These are phyloP conservation scores for Termitomyces sp. DNA, from an alignment of 768 basidiomycete species.

Conservation along the genomic window DNA sequence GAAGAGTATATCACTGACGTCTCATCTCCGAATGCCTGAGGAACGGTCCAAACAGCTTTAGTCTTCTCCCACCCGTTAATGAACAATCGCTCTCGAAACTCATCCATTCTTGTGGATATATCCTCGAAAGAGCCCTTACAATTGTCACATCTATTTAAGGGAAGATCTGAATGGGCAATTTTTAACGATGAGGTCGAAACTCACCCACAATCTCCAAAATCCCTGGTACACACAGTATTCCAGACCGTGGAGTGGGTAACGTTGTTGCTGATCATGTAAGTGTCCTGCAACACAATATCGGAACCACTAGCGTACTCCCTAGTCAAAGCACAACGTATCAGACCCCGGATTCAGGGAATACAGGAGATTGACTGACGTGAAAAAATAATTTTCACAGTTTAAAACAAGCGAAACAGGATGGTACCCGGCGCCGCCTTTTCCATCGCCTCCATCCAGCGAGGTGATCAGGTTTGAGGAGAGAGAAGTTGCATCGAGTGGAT, in stretches of 20 bases:
- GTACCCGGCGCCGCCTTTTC: constrained; percentile 46
- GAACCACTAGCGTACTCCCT: constrained; percentile 48
- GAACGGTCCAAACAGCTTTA: constrained; percentile 74
- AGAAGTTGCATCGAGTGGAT: constrained; percentile 57
- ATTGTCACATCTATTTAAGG: constrained; percentile 37
- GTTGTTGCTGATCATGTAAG: constrained; percentile 55
- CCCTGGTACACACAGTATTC: constrained; percentile 55
- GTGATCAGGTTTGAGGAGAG: constrained; percentile 52
- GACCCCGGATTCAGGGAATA: background rate
- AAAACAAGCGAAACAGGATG: constrained; percentile 63
- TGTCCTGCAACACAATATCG: constrained; percentile 69
- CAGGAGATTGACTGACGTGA: constrained; percentile 24
- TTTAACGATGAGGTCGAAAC: constrained; percentile 15
- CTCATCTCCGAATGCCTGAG: constrained; percentile 67
- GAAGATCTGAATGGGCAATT: background rate
- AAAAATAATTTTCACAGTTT: constrained; percentile 65
- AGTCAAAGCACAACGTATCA: background rate
- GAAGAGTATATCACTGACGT: constrained; percentile 30
- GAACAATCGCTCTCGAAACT: constrained; percentile 53
- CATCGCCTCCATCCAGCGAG: constrained; percentile 47
- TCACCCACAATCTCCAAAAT: constrained; percentile 72
- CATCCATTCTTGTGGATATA: constrained; percentile 60
- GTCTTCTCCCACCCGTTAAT: constrained; percentile 63
- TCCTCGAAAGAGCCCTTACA: constrained; percentile 71
- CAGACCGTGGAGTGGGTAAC: constrained; percentile 57